Evolutionary conservation across 176 grass and related monocot species (phyloP).

Genomic region (Ensete ventricosum): DNA sequence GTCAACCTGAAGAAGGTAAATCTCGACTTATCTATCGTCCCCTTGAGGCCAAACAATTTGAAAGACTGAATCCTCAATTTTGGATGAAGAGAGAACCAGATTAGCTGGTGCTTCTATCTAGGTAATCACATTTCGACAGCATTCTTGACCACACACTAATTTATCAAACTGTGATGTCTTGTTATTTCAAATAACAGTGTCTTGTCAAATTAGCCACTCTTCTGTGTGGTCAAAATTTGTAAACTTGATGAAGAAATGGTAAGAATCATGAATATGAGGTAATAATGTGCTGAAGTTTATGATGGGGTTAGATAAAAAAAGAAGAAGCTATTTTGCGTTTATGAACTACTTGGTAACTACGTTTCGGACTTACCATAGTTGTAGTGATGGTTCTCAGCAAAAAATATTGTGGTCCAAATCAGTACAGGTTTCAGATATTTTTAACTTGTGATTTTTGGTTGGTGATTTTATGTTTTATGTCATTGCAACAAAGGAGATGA

Average conservation of each 20-base stretch:
- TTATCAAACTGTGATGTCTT: background rate
- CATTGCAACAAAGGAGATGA: too few species aligned
- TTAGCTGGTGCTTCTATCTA: background rate
- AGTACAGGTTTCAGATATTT: too few species aligned
- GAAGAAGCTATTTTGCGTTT: too few species aligned
- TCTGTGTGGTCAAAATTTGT: background rate
- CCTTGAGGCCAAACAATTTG: background rate
- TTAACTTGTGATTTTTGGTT: too few species aligned
- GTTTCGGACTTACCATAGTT: too few species aligned
- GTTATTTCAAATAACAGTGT: background rate
- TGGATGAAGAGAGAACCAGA: background rate
- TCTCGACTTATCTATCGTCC: background rate
- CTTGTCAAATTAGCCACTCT: background rate
- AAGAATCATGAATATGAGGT: background rate
- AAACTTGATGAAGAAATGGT: background rate
- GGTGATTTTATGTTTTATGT: too few species aligned
- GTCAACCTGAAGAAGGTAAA: background rate
- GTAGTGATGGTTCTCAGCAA: too few species aligned
- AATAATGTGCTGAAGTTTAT: too few species aligned
- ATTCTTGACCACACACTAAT: background rate
- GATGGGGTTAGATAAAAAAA: too few species aligned
- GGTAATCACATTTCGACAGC: background rate
- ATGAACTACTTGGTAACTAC: too few species aligned
- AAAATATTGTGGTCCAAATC: too few species aligned
- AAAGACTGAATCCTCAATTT: background rate